Base-by-base conservation (phyloP, 495 filamentous ascomycete genomes). In the Penicillium herquei region DNA sequence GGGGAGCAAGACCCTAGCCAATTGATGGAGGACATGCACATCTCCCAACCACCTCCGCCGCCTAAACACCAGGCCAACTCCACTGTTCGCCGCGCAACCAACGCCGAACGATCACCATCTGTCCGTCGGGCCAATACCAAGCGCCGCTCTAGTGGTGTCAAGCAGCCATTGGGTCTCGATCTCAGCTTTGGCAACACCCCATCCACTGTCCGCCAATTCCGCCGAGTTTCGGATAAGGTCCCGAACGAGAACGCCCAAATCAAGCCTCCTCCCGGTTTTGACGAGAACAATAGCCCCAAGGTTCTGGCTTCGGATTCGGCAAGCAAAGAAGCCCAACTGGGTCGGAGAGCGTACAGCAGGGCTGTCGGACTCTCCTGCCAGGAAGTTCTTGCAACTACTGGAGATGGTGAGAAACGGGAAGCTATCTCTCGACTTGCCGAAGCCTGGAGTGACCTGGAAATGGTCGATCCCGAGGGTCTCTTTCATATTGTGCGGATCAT, bases 131-230 rank as follows among this genome's bases (percentile, higher is more conserved):
- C 73, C 26, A 65, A 72, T 52, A 68, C 65, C 6, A 81, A 78
- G 55, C 70, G 81, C 31, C 78, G 78, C 48, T 75, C 80, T 8
- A 82, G 80, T 55, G 75, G 70, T 16, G 75, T 88, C 7, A 91
- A 89, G 70, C 84, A 88, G 49, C 90, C 93, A 1, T 80, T 96
- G 13, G 84, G 87, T 33, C 80, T 94, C 4, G 89, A 96, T 68
- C 84, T 92, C 71, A 90, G 84, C 45, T 97, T 93, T 65, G 94
- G 93, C 32, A 97, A 97, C 67, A 85, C 85, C 16, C 89, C 87
- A 1, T 96, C 91, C 0, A 96, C 94, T 12, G 86, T 93, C 47
- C 86, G 91, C 32, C 87, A 92, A 46, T 97, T 96, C 75, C 88
- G 90, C 52, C 85, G 93, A 16, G 91, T 93, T 2, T 94, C 91